Conservation (phyloP, 768 basidiomycete species). For the Chalciporus sphaerocephalus region DNA sequence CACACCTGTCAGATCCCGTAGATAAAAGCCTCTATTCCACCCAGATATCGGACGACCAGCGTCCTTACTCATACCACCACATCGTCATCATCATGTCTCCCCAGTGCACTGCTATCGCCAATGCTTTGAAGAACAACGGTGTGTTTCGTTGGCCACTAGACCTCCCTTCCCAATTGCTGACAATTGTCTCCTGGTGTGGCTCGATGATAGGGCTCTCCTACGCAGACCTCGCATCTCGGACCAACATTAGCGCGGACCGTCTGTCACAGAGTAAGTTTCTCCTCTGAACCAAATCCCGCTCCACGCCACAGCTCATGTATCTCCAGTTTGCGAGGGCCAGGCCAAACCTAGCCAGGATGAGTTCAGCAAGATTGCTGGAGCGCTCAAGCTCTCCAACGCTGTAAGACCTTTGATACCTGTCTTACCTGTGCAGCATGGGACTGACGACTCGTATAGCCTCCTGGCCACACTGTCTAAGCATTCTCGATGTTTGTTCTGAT, state of each 20-base stretch:
- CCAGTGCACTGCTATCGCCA: constrained; percentile 55
- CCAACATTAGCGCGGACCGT: constrained; percentile 42
- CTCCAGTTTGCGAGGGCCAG: constrained; percentile 46
- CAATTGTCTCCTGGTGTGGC: constrained; percentile 3
- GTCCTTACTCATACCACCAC: constrained; percentile 26
- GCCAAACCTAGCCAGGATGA: constrained; percentile 43
- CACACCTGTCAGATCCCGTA: constrained; percentile 1
- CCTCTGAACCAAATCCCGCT: background rate
- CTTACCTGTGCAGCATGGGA: background rate
- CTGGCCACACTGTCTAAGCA: background rate
- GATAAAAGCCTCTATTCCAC: constrained; percentile 7
- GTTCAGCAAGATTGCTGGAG: constrained; percentile 44
- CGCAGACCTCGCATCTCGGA: constrained; percentile 42
- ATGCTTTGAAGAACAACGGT: constrained; percentile 51
- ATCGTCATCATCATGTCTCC: constrained; percentile 40
- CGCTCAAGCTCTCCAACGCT: constrained; percentile 36
- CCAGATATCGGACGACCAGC: background rate
- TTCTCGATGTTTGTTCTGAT: background rate
- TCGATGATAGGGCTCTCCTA: constrained; percentile 43
- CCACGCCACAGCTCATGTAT: background rate
- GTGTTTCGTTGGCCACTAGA: background rate
- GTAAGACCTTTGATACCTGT: constrained; percentile 23
- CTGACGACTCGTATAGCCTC: background rate
- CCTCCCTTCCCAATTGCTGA: background rate
- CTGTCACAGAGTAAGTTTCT: constrained; percentile 49